These are phyloP conservation scores for Cyanodermella asteris DNA, from an alignment of 2,329 filamentous ascomycete species.

Conservation along the genomic window DNA sequence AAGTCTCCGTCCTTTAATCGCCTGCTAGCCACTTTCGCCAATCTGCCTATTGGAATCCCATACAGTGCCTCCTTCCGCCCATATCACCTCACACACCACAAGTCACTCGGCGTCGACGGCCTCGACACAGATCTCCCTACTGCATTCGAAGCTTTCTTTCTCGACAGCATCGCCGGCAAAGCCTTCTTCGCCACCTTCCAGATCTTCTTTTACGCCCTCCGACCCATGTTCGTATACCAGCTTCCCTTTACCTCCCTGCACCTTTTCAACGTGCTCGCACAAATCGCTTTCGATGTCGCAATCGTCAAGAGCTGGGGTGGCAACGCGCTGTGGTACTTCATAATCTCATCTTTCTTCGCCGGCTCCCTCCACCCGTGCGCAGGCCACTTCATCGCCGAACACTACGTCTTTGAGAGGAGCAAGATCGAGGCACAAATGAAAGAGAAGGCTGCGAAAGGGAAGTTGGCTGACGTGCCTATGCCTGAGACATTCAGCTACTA, in stretches of 20 bases:
- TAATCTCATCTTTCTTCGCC: slow-evolving; percentile 80
- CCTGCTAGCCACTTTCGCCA: slow-evolving; percentile 75
- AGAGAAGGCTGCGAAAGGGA: slow-evolving; percentile 14
- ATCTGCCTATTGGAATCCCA: slow-evolving; percentile 83
- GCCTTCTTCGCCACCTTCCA: slow-evolving; percentile 99
- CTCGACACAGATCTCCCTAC: slow-evolving; percentile 93
- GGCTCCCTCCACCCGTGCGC: slow-evolving; percentile 86
- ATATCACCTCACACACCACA: slow-evolving; percentile 97
- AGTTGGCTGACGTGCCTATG: slow-evolving; percentile 36
- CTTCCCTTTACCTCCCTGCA: slow-evolving; percentile 75
- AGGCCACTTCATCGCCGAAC: slow-evolving; percentile 95
- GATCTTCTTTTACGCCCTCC: slow-evolving; percentile 93
- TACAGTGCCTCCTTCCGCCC: slow-evolving; percentile 95
- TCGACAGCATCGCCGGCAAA: slow-evolving; percentile 85
- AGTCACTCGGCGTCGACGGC: slow-evolving; percentile 88
- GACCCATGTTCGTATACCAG: slow-evolving; percentile 83
- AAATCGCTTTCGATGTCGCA: slow-evolving; percentile 54
- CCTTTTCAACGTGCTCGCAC: slow-evolving; percentile 54
- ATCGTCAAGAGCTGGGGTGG: slow-evolving; percentile 39
- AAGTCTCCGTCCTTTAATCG: slow-evolving; percentile 59
- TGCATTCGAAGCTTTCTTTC: slow-evolving; percentile 69
- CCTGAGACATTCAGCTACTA: slow-evolving; percentile 98
- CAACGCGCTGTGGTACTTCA: slow-evolving; percentile 56
- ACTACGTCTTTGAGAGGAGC: slow-evolving; percentile 64
- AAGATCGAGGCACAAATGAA: too few relatives aligned